phyloP scores from a whole-genome alignment of 371 early-diverging fungal species.

The Haplosporangium sp. region DNA sequence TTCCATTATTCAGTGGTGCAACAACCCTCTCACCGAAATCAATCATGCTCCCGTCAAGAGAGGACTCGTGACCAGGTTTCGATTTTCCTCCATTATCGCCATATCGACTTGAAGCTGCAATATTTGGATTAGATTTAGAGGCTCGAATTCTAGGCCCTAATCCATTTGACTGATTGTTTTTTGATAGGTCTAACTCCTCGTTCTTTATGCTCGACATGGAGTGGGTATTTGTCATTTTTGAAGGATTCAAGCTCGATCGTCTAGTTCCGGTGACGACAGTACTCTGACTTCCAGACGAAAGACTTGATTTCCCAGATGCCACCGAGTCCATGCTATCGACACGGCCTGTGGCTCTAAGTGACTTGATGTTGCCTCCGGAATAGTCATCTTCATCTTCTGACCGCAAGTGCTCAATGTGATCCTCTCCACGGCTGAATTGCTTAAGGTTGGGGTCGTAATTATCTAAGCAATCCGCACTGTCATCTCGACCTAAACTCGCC shows the following conservation, averaged over 20 bases:
- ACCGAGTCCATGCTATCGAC: constrained; percentile 24
- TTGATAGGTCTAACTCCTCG: neutral
- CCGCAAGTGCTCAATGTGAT: constrained; percentile 32
- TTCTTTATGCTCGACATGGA: constrained; percentile 5
- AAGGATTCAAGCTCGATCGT: constrained; percentile 5
- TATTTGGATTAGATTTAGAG: constrained; percentile 10
- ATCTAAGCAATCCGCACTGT: constrained; percentile 9
- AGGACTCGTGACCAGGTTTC: neutral
- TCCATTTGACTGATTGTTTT: neutral
- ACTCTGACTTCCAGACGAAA: neutral
- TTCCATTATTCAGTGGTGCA: neutral
- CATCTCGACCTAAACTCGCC: constrained; percentile 11
- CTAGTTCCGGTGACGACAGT: neutral
- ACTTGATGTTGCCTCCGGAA: neutral
- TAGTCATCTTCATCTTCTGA: constrained; percentile 41
- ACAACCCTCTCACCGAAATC: constrained; percentile 37
- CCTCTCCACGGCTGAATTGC: neutral
- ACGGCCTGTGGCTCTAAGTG: constrained; percentile 5
- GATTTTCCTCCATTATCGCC: neutral
- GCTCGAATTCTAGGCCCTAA: neutral
- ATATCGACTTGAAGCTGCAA: neutral
- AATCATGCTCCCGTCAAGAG: constrained; percentile 8
- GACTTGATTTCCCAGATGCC: constrained; percentile 13
- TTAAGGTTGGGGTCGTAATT: constrained; percentile 12
- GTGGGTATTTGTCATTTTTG: constrained; percentile 6